phyloP scores from a whole-genome alignment of 2,329 filamentous ascomycete genomes.

The Botrytis medusae region DNA sequence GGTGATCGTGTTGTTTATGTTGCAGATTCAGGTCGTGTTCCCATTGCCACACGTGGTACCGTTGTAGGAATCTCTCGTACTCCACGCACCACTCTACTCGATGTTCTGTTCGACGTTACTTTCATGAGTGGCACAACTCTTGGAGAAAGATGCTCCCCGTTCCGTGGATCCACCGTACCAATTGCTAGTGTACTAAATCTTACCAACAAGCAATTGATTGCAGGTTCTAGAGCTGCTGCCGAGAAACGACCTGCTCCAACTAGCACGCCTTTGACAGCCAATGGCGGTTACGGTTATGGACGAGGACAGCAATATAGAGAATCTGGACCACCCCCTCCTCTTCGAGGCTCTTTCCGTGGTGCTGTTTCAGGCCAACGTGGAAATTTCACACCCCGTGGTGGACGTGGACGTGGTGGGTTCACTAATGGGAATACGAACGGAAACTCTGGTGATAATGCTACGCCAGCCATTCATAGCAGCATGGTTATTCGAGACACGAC shows the following conservation, averaged over 20 bases:
- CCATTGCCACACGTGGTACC: conserved; percentile 86
- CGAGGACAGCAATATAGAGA: conserved; percentile 62
- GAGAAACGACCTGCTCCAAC: conserved; percentile 53
- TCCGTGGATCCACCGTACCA: conserved; percentile 90
- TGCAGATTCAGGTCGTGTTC: conserved; percentile 89
- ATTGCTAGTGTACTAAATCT: conserved; percentile 88
- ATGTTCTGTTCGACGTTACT: conserved; percentile 88
- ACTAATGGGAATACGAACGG: conserved; percentile 18
- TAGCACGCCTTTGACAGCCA: conserved; percentile 52
- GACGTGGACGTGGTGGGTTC: conserved; percentile 41
- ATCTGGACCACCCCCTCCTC: conserved; percentile 53
- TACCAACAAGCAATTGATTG: conserved; percentile 76
- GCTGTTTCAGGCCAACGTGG: conserved; percentile 42
- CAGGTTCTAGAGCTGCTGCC: conserved; percentile 58
- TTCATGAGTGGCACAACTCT: conserved; percentile 98
- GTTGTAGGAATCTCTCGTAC: conserved; percentile 94
- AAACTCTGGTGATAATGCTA: conserved; percentile 30
- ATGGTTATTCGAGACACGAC: conserved; percentile 31
- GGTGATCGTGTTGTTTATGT: conserved; percentile 94
- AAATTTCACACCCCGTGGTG: conserved; percentile 25
- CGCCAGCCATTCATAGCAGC: conserved; percentile 33
- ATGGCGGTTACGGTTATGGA: conserved; percentile 56
- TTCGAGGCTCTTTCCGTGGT: conserved; percentile 59
- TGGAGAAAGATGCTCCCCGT: conserved; percentile 84
- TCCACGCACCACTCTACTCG: conserved; percentile 75